phyloP scores from a whole-genome alignment of 139 green algal species.

The Chlorella sp. region DNA sequence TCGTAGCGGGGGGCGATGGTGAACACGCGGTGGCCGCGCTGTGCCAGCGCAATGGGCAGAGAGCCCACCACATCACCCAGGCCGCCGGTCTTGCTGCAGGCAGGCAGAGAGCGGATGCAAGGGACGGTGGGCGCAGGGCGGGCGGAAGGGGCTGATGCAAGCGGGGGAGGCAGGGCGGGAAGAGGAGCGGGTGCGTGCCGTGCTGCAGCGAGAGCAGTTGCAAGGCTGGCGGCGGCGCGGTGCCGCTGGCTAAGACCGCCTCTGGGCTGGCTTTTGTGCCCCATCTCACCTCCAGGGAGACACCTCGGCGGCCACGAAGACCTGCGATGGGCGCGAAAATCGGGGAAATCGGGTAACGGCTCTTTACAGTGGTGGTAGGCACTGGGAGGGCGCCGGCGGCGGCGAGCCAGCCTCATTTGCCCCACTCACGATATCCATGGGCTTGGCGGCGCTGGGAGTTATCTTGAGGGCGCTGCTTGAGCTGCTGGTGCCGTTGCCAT shows the following conservation, averaged over 20 bases:
- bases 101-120: neutral
- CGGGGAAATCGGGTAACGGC: too few species aligned
- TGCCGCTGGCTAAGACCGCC: neutral
- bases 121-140: neutral
- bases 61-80: conserved; percentile 77
- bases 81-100: conserved; percentile 85
- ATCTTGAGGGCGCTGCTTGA: neutral
- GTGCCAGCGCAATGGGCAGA: conserved; percentile 47
- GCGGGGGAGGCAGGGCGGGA: neutral
- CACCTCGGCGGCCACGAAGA: conserved; percentile 30
- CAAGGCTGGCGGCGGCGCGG: neutral
- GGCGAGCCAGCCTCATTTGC: too few species aligned
- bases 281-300: conserved; percentile 22
- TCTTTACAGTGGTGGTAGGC: neutral
- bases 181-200: too few species aligned
- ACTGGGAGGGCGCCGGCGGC: neutral
- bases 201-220: too few species aligned
- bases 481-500: neutral
- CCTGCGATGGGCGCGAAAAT: neutral
- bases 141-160: neutral
- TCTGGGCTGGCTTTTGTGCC: neutral
- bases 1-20: conserved; percentile 89
- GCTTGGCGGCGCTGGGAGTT: conserved; percentile 14
- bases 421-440: conserved; percentile 57
- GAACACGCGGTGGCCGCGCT: conserved; percentile 95